phyloP scores from a whole-genome alignment of 140 eudicot genomes.

The Senecio squalidus region DNA sequence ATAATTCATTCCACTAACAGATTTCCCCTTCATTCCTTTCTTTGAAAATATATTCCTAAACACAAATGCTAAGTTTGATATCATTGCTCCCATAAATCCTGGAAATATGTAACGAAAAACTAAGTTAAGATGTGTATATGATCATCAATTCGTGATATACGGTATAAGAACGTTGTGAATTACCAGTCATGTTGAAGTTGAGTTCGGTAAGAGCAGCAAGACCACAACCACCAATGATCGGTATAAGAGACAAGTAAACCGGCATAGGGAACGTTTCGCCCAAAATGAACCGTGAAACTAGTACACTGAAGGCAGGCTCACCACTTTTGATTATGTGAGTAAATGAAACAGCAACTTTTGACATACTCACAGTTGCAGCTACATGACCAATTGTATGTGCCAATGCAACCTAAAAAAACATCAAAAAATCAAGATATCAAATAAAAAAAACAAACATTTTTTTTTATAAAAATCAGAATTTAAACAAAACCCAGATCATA shows the following conservation, averaged over 20 bases:
- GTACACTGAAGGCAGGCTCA: constrained; percentile 65
- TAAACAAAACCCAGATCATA: too few relatives aligned
- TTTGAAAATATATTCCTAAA: constrained; percentile 59
- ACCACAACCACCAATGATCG: constrained; percentile 57
- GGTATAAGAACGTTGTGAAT: constrained; percentile 12
- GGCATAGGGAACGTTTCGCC: constrained; percentile 48
- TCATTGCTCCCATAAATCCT: constrained; percentile 62
- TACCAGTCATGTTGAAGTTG: constrained; percentile 63
- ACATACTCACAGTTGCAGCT: constrained; percentile 63
- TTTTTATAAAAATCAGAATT: too few relatives aligned
- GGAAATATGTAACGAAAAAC: constrained; percentile 9
- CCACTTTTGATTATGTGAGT: constrained; percentile 65
- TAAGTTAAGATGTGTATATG: not conserved
- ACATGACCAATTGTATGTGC: constrained; percentile 73
- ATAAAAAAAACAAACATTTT: too few relatives aligned
- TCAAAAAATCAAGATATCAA: constrained; percentile 12
- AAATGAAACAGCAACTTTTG: constrained; percentile 57
- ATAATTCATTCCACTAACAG: constrained; percentile 55
- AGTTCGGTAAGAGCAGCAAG: constrained; percentile 60
- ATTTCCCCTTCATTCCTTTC: constrained; percentile 59
- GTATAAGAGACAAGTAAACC: constrained; percentile 48
- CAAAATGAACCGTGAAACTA: constrained; percentile 47
- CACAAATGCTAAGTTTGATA: constrained; percentile 67
- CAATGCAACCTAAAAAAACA: constrained; percentile 48
- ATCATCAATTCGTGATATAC: not conserved